phyloP scores from a whole-genome alignment of 345 rosid genomes.

The Sisymbrium irio region DNA sequence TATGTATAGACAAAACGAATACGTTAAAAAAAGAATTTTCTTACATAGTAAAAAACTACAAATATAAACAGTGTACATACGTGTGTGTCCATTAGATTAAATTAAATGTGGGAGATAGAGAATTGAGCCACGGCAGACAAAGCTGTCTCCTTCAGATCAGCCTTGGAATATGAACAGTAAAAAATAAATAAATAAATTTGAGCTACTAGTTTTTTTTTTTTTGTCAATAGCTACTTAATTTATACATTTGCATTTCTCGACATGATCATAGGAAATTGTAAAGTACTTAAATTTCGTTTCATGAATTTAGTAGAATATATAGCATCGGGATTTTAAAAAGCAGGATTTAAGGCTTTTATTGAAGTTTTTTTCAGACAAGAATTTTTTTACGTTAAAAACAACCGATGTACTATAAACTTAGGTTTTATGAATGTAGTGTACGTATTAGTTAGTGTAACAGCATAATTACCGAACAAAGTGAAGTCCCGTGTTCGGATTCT shows the following conservation, averaged over 20 bases:
- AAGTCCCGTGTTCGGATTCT: constrained; percentile 32
- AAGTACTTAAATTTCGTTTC: constrained; percentile 8
- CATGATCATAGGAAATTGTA: constrained; percentile 30
- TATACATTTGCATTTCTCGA: constrained; percentile 31
- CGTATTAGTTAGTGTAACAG: constrained; percentile 18
- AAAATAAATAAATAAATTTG: not conserved
- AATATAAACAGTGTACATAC: constrained; percentile 23
- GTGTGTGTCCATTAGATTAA: constrained; percentile 27
- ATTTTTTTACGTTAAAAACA: constrained; percentile 12
- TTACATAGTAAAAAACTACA: not conserved
- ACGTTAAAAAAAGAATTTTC: constrained; percentile 16
- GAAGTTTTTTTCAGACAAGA: not conserved
- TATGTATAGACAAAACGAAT: constrained; percentile 24
- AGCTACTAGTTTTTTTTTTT: no score
- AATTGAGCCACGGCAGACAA: constrained; percentile 39
- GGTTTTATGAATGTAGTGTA: constrained; percentile 16
- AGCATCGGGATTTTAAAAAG: constrained; percentile 34
- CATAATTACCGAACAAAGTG: constrained; percentile 31
- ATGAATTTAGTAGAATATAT: constrained; percentile 11
- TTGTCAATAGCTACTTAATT: no score
- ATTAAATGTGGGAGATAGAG: constrained; percentile 32
- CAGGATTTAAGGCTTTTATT: constrained; percentile 17
- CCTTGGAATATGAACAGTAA: constrained; percentile 35
- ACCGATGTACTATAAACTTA: constrained; percentile 26
- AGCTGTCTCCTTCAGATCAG: constrained; percentile 39